Conservation (phyloP, 352 stramenopile species). For the Pythium pyrilobum region DNA sequence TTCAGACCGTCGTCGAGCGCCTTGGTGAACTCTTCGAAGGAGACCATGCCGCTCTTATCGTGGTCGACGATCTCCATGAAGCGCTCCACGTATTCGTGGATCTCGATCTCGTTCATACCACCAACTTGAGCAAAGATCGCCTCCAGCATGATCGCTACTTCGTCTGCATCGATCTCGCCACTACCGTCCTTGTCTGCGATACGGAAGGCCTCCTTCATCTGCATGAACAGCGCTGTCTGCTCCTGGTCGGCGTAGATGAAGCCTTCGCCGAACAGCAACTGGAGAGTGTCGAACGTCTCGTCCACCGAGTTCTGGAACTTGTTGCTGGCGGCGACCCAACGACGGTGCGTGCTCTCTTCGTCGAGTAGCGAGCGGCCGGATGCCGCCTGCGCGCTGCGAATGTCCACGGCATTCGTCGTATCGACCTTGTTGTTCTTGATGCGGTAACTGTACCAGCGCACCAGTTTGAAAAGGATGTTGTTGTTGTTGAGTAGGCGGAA, state of each 20-base stretch:
- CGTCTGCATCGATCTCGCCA: slow-evolving; percentile 73
- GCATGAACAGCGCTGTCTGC: slow-evolving; percentile 81
- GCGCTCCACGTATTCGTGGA: slow-evolving; percentile 60
- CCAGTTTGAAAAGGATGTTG: slow-evolving; percentile 73
- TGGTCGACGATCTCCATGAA: slow-evolving; percentile 75
- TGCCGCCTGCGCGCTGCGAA: slow-evolving; percentile 29
- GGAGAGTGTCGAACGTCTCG: slow-evolving; percentile 68
- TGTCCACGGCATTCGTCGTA: slow-evolving; percentile 39
- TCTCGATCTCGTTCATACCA: slow-evolving; percentile 64
- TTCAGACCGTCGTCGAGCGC: slow-evolving; percentile 71
- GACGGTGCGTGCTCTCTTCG: slow-evolving; percentile 24
- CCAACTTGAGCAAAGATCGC: slow-evolving; percentile 74
- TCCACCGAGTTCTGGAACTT: slow-evolving; percentile 45
- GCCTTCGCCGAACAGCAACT: slow-evolving; percentile 65
- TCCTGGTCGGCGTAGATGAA: slow-evolving; percentile 77
- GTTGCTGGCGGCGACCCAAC: slow-evolving; percentile 46
- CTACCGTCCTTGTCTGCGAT: slow-evolving; percentile 75
- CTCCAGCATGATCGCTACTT: slow-evolving; percentile 71
- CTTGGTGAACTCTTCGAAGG: slow-evolving; percentile 79
- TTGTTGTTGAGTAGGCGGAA: slow-evolving; percentile 79
- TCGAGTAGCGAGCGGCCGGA: slow-evolving; percentile 12
- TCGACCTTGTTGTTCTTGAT: slow-evolving; percentile 41
- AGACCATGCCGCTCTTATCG: slow-evolving; percentile 62
- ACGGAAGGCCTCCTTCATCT: slow-evolving; percentile 84
- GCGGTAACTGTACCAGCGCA: slow-evolving; percentile 73